Base-by-base conservation (phyloP, 345 rosid genomes). In the Turritis glabra region DNA sequence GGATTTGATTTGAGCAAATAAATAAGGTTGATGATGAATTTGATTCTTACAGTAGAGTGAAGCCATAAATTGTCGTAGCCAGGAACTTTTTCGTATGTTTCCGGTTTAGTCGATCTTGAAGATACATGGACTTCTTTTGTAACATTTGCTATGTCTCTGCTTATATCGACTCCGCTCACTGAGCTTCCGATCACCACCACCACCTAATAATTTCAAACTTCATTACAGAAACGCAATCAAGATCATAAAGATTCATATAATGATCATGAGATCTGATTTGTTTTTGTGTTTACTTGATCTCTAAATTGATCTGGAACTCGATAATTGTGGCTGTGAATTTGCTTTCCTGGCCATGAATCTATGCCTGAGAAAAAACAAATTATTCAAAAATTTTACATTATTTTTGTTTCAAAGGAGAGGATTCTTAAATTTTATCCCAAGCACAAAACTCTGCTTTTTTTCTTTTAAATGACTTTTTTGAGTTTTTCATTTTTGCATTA, bases 271-370 rank as follows among this genome's bases (percentile, higher is more conserved):
- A 41, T 41, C 17, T 41, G 18, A 41, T 41, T 41, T 15, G 18
- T 15, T 41, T 41, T 41, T 41, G 18, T 41, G 0, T 41, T 77
- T 83, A 87, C 97, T 73, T 77, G 87, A 80, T 82, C 89, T 25
- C 22, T 82, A 72, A 82, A 86, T 43, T 83, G 86, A 46, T 83
- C 85, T 0, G 91, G 89, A 59, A 64, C 47, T n/a, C 96, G 86
- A 56, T 91, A 89, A 67, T 81, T 91, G 80, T 89, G 96, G 83
- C 97, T 86, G 68, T 89, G 88, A 51, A 86, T 78, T 74, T 89
- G 93, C 87, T 85, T 89, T 26, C 97, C 93, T 0, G 89, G 93
- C 97, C 97, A 91, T 50, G 69, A 57, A 69, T 78, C 21, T 59
- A 87, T 79, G 32, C 96, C 96, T 85, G 7, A 1, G n/a, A n/a